Evolutionary conservation across 345 rosid genomes (phyloP).

Genomic region (Gynandropsis gynandra): DNA sequence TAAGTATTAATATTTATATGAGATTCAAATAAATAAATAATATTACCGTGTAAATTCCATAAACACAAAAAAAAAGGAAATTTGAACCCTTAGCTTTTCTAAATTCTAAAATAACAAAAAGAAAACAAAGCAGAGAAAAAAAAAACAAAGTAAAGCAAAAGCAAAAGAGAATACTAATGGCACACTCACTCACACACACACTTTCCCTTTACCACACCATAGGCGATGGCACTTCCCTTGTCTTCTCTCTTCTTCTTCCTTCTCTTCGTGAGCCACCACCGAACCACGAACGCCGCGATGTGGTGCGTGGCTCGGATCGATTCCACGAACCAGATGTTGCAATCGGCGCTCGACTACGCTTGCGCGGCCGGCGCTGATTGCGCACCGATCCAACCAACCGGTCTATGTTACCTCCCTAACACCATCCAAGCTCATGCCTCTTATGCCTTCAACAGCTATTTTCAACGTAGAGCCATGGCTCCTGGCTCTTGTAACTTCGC

Average conservation of each 20-base stretch:
- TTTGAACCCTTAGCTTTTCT: neutral
- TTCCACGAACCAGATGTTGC: conserved; percentile 51
- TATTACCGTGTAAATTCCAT: no score
- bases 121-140: neutral
- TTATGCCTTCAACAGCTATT: conserved; percentile 76
- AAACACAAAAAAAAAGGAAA: no score
- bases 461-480: conserved; percentile 51
- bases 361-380: conserved; percentile 73
- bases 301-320: conserved; percentile 86
- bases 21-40: no score
- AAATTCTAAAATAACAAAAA: conserved; percentile 5
- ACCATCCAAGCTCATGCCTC: conserved; percentile 70
- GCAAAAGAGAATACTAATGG: conserved; percentile 23
- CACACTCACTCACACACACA: conserved; percentile 23
- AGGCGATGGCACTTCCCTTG: conserved; percentile 25
- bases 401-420: conserved; percentile 63
- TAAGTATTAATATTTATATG: no score
- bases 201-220: conserved; percentile 13
- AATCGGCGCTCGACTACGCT: conserved; percentile 59
- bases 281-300: conserved; percentile 14
- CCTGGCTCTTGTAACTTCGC: conserved; percentile 80
- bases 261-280: conserved; percentile 12
- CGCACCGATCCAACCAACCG: conserved; percentile 39
- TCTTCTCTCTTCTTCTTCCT: conserved; percentile 24
- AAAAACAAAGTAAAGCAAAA: conserved; percentile 22